These are phyloP conservation scores for Castanea sativa DNA, from an alignment of 306 rosid species.

Conservation along the genomic window DNA sequence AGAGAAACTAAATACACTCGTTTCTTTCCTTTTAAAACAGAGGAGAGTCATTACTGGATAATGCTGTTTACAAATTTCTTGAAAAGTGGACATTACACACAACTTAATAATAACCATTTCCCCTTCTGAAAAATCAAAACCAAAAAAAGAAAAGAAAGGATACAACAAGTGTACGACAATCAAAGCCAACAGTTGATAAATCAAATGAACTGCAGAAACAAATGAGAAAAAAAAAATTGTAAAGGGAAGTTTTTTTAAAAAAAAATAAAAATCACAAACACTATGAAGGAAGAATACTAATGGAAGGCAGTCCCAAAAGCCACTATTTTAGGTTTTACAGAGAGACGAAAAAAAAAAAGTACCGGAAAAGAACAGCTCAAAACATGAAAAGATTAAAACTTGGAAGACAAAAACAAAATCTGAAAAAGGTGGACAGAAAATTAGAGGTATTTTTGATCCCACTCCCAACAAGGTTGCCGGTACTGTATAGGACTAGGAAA, in stretches of 20 bases:
- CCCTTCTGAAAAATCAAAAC: neutral
- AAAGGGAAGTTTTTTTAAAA: no score
- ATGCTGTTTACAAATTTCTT: neutral
- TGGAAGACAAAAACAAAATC: neutral
- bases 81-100: neutral
- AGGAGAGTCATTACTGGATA: neutral
- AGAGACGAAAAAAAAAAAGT: neutral
- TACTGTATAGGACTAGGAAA: conserved; percentile 3
- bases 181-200: no score
- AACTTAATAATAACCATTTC: neutral
- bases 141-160: neutral
- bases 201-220: no score
- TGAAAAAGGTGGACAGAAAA: neutral
- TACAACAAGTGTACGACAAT: no score
- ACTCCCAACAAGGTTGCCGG: neutral
- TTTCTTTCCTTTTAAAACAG: neutral
- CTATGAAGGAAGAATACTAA: no score
- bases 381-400: neutral
- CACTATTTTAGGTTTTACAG: neutral
- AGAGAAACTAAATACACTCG: neutral
- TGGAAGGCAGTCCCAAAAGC: no score
- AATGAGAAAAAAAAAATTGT: no score
- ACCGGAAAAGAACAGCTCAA: neutral
- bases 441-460: neutral
- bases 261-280: no score